phyloP scores from a whole-genome alignment of 2,329 filamentous ascomycete genomes.

The Arthrinium puccinioides region DNA sequence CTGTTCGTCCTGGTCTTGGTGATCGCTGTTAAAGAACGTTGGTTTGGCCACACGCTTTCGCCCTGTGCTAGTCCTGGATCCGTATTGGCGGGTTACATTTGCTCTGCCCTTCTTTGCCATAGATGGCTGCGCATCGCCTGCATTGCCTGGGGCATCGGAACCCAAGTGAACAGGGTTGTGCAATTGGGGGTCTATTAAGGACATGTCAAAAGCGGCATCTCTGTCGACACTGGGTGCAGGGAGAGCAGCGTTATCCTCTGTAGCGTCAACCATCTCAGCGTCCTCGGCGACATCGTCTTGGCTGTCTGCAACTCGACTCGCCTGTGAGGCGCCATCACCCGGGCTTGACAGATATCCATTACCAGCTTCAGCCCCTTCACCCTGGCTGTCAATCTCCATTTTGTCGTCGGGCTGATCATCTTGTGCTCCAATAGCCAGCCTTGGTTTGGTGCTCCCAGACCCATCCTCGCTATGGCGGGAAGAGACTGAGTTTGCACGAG shows the following conservation, averaged over 20 bases:
- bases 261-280: too few relatives aligned
- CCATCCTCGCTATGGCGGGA: too few relatives aligned
- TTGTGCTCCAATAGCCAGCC: not conserved
- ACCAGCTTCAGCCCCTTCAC: not conserved
- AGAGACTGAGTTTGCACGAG: not conserved
- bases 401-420: not conserved
- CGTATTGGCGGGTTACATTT: conserved; percentile 12
- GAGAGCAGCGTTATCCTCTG: too few relatives aligned
- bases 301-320: too few relatives aligned
- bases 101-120: not conserved
- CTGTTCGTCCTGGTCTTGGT: conserved; percentile 2
- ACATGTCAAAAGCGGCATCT: too few relatives aligned
- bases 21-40: conserved; percentile 12
- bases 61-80: conserved; percentile 10
- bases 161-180: too few relatives aligned
- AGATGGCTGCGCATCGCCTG: not conserved
- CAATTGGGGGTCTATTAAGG: too few relatives aligned
- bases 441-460: not conserved
- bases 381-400: conserved; percentile 2
- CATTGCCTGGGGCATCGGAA: too few relatives aligned
- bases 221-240: too few relatives aligned
- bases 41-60: conserved; percentile 18
- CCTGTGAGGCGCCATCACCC: too few relatives aligned
- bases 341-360: too few relatives aligned
- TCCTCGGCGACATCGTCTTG: too few relatives aligned